phyloP scores from a whole-genome alignment of 257 asterid species.

The Gentiana macrophylla region DNA sequence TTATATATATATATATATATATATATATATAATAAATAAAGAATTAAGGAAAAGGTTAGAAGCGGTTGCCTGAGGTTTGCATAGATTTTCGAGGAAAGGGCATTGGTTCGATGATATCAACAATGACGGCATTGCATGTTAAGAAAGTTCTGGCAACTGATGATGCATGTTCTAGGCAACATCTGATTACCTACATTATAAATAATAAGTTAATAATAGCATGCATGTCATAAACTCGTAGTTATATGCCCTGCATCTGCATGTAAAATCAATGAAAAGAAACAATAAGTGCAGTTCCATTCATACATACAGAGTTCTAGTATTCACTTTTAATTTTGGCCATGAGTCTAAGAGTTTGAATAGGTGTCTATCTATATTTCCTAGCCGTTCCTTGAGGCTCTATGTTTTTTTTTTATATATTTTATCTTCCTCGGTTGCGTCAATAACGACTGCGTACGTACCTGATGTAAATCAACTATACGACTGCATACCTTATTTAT shows the following conservation, averaged over 20 bases:
- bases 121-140: conserved; percentile 67
- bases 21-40: neutral
- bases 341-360: too few species aligned
- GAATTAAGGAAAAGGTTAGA: neutral
- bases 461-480: too few species aligned
- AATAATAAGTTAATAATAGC: too few species aligned
- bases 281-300: neutral
- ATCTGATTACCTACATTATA: conserved; percentile 55
- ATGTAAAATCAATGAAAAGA: neutral
- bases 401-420: too few species aligned
- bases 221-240: too few species aligned
- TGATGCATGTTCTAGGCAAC: conserved; percentile 80
- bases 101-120: conserved; percentile 48
- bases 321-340: too few species aligned
- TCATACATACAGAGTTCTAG: too few species aligned
- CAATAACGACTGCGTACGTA: too few species aligned
- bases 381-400: too few species aligned
- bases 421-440: too few species aligned
- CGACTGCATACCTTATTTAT: too few species aligned
- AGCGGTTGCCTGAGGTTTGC: conserved; percentile 45
- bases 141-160: conserved; percentile 64
- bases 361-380: too few species aligned
- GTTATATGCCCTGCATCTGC: neutral
- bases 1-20: neutral
- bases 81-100: conserved; percentile 26